Conservation (phyloP, 1,284 basidiomycete species). For the Lignosus rhinocerotis region DNA sequence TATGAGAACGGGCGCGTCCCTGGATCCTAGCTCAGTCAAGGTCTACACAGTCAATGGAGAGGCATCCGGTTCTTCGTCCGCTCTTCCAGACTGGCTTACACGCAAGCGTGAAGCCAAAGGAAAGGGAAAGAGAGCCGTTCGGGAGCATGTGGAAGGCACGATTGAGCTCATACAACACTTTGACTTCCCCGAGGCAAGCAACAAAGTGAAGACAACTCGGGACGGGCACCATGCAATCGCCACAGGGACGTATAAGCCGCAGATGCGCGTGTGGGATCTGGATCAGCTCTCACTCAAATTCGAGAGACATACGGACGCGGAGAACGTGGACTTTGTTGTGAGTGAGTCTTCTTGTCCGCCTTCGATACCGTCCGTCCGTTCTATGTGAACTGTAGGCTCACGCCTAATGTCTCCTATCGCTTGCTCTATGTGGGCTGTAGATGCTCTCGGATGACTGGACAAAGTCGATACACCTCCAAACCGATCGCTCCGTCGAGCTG, state of each 20-base stretch:
- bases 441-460: slow-evolving; percentile 99
- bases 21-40: slow-evolving; percentile 53
- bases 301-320: slow-evolving; percentile 93
- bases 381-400: not conserved
- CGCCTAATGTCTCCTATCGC: not conserved
- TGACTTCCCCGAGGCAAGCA: slow-evolving; percentile 96
- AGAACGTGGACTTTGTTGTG: slow-evolving; percentile 98
- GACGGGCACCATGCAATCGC: slow-evolving; percentile 94
- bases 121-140: slow-evolving; percentile 60
- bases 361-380: not conserved
- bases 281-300: slow-evolving; percentile 94
- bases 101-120: slow-evolving; percentile 63
- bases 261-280: slow-evolving; percentile 95
- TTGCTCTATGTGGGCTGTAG: slow-evolving; percentile 41
- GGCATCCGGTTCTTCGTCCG: slow-evolving; percentile 78
- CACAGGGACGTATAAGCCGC: slow-evolving; percentile 98
- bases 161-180: slow-evolving; percentile 94
- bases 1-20: slow-evolving; percentile 19
- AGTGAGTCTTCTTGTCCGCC: slow-evolving; percentile 50
- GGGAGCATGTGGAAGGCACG: slow-evolving; percentile 73
- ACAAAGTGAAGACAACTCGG: slow-evolving; percentile 85
- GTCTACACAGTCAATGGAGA: slow-evolving; percentile 92
- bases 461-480: slow-evolving; percentile 95
- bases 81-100: slow-evolving; percentile 88
- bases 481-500: slow-evolving; percentile 91